Percentiles rank a stretch among this genome's conserved stretches.
These are phyloP conservation scores for Fusarium marasasianum DNA, from an alignment of 2,329 filamentous ascomycete genomes.

Conservation along the genomic window DNA sequence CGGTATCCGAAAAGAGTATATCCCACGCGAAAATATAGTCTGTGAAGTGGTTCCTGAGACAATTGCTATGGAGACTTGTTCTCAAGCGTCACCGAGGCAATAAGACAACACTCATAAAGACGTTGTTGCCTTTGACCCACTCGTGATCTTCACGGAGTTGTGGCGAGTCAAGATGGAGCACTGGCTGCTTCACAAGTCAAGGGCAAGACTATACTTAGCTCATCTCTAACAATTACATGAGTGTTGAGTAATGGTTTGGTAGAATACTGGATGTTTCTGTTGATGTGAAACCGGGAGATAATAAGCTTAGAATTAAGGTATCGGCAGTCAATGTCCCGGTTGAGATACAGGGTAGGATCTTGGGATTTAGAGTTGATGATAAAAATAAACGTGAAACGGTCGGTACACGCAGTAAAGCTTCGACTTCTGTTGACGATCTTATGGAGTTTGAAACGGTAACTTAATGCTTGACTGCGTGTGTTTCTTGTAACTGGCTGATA, in stretches of 20 bases:
- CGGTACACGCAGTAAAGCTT: neutral
- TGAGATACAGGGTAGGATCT: neutral
- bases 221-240: neutral
- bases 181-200: neutral
- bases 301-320: neutral
- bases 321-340: neutral
- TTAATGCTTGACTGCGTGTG: neutral
- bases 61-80: neutral
- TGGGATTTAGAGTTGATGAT: neutral
- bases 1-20: slow-evolving; percentile 3
- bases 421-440: neutral
- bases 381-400: slow-evolving; percentile 19
- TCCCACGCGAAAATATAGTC: neutral
- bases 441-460: neutral
- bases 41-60: neutral
- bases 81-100: neutral
- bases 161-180: neutral
- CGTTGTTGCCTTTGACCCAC: neutral
- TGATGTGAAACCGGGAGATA: neutral
- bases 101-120: neutral
- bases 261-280: neutral
- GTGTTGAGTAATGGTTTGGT: neutral
- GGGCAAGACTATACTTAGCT: neutral
- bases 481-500: neutral
- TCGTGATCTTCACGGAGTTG: neutral